Evolutionary conservation across 78 protist species (phyloP).

Genomic region (Speleostelium caveatum): DNA sequence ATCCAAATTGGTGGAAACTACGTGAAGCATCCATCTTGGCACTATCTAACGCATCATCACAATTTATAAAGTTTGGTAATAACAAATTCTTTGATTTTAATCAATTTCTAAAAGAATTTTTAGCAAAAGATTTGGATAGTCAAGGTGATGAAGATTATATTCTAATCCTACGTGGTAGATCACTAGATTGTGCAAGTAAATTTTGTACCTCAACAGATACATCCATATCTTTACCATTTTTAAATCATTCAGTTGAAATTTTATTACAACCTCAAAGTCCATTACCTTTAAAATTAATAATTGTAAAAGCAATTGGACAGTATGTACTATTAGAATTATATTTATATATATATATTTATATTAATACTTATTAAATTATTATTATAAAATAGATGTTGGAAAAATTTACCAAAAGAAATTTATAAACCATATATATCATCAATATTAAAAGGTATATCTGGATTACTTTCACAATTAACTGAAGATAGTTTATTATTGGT

Average conservation of each 20-base stretch:
- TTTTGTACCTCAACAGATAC: not conserved
- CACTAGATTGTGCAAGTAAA: conserved; percentile 23
- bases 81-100: conserved; percentile 21
- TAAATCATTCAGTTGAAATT: conserved; percentile 5
- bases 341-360: too few relatives aligned
- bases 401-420: not conserved
- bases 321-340: too few relatives aligned
- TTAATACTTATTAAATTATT: too few relatives aligned
- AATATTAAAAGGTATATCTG: not conserved
- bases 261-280: not conserved
- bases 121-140: not conserved
- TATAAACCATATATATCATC: not conserved
- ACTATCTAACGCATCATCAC: not conserved
- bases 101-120: not conserved
- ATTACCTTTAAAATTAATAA: not conserved
- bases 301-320: conserved; percentile 27
- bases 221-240: conserved; percentile 19
- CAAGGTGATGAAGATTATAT: not conserved
- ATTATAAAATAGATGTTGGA: not conserved
- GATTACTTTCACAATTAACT: not conserved
- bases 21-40: conserved; percentile 17
- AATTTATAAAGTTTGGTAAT: not conserved
- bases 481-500: conserved; percentile 14
- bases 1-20: conserved; percentile 16
- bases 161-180: conserved; percentile 20